Evolutionary conservation across 2,329 filamentous ascomycete genomes (phyloP).

Genomic region (Chaetomium globosum): DNA sequence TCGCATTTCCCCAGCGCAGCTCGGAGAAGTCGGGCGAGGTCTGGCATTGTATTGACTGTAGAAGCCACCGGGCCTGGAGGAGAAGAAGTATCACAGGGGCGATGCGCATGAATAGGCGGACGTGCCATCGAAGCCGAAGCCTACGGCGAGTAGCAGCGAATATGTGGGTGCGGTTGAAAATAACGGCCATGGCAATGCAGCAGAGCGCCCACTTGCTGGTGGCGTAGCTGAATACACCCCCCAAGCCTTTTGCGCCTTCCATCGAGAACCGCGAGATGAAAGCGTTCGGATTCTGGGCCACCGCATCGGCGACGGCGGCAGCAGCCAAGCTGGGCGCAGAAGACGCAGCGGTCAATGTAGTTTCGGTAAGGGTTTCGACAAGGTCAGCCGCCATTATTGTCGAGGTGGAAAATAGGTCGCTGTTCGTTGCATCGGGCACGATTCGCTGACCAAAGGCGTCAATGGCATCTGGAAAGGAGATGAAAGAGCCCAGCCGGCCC

Average conservation of each 20-base stretch:
- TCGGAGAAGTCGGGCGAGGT: conserved; percentile 73
- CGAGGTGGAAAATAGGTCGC: conserved; percentile 40
- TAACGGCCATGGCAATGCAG: conserved; percentile 81
- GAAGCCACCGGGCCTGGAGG: conserved; percentile 67
- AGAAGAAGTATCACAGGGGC: conserved; percentile 71
- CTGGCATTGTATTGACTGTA: conserved; percentile 90
- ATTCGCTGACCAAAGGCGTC: conserved; percentile 63
- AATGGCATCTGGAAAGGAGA: conserved; percentile 61
- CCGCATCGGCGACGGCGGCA: conserved; percentile 45
- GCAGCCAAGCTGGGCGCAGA: conserved; percentile 43
- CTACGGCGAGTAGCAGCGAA: conserved; percentile 86
- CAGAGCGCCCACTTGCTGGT: conserved; percentile 90
- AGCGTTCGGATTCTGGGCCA: conserved; percentile 47
- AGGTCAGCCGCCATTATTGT: conserved; percentile 48
- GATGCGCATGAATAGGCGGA: conserved; percentile 70
- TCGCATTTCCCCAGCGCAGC: conserved; percentile 69
- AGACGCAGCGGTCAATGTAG: conserved; percentile 38
- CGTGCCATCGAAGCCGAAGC: conserved; percentile 72
- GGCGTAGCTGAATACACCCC: conserved; percentile 85
- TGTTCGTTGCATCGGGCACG: conserved; percentile 61
- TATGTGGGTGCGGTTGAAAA: conserved; percentile 89
- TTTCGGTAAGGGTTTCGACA: conserved; percentile 53
- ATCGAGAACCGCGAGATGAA: conserved; percentile 56
- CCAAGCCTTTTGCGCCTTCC: conserved; percentile 69
- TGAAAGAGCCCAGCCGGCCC: conserved; percentile 66